phyloP scores from a whole-genome alignment of 2,329 filamentous ascomycete genomes.

The Fusarium staphyleae region DNA sequence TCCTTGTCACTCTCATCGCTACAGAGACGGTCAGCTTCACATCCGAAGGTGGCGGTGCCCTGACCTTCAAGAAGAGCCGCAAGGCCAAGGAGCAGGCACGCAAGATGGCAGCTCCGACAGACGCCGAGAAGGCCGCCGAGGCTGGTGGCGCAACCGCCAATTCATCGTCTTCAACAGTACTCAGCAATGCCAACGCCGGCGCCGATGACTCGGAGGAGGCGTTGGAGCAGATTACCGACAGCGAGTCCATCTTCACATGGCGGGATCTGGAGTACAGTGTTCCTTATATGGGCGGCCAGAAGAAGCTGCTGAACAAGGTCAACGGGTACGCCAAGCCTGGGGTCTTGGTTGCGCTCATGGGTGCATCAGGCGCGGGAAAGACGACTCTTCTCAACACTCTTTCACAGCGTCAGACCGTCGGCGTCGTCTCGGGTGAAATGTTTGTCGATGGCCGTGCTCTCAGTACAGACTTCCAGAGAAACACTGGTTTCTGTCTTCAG shows the following conservation, averaged over 20 bases:
- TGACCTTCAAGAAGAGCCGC: constrained; percentile 75
- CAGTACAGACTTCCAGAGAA: constrained; percentile 76
- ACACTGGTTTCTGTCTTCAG: constrained; percentile 72
- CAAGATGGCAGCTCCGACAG: constrained; percentile 29
- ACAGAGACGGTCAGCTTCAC: constrained; percentile 44
- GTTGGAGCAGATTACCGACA: constrained; percentile 41
- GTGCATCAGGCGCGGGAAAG: constrained; percentile 83
- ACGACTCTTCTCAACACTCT: constrained; percentile 81
- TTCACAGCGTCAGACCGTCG: constrained; percentile 76
- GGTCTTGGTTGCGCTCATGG: constrained; percentile 81
- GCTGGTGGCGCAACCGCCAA: not conserved
- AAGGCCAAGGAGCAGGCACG: constrained; percentile 56
- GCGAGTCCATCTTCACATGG: constrained; percentile 69
- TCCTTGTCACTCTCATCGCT: constrained; percentile 31
- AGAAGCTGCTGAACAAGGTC: constrained; percentile 56
- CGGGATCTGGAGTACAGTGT: constrained; percentile 75
- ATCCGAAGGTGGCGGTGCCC: constrained; percentile 68
- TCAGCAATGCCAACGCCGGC: constrained; percentile 7
- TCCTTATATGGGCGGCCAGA: constrained; percentile 51
- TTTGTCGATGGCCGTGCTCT: constrained; percentile 74
- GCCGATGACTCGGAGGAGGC: constrained; percentile 8
- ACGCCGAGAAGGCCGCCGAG: constrained; percentile 40
- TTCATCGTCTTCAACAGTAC: constrained; percentile 11
- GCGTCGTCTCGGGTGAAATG: constrained; percentile 77
- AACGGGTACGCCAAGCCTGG: constrained; percentile 83